These are phyloP conservation scores for Aspergillus aculeatinus DNA, from an alignment of 2,329 filamentous ascomycete species.

Conservation along the genomic window DNA sequence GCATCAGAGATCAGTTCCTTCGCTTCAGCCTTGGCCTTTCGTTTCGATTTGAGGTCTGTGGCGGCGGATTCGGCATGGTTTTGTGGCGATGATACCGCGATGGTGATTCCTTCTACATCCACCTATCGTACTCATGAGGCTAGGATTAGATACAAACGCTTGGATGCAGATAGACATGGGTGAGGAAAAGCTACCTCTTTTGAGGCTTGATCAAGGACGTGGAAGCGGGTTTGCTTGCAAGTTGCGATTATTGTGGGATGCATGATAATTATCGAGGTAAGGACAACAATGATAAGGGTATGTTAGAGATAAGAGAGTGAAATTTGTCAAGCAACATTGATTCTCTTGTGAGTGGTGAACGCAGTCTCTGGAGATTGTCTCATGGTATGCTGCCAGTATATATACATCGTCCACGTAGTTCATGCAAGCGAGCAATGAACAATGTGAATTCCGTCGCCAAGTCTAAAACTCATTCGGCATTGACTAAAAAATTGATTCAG, in stretches of 20 bases:
- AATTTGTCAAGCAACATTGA: not conserved
- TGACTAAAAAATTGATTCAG: too few relatives aligned
- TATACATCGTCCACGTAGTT: not conserved
- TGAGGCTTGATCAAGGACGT: constrained; percentile 55
- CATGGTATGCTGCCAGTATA: not conserved
- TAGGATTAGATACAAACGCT: not conserved
- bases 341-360: not conserved
- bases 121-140: constrained; percentile 47
- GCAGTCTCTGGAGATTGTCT: not conserved
- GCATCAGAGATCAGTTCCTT: constrained; percentile 68
- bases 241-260: constrained; percentile 54
- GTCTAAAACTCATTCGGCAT: too few relatives aligned
- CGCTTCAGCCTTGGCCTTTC: constrained; percentile 53
- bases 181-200: constrained; percentile 47
- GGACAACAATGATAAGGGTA: not conserved
- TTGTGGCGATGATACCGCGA: constrained; percentile 54
- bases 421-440: not conserved
- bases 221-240: constrained; percentile 67
- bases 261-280: constrained; percentile 6
- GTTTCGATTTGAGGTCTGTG: constrained; percentile 40
- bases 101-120: constrained; percentile 70
- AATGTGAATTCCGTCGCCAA: too few relatives aligned
- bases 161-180: not conserved
- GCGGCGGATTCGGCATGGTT: constrained; percentile 23
- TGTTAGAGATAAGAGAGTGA: not conserved